Evolutionary conservation across 164 flowering plant species (phyloP), one percentile per base, ranked within the genome.

Genomic region (Taxillus chinensis): DNA sequence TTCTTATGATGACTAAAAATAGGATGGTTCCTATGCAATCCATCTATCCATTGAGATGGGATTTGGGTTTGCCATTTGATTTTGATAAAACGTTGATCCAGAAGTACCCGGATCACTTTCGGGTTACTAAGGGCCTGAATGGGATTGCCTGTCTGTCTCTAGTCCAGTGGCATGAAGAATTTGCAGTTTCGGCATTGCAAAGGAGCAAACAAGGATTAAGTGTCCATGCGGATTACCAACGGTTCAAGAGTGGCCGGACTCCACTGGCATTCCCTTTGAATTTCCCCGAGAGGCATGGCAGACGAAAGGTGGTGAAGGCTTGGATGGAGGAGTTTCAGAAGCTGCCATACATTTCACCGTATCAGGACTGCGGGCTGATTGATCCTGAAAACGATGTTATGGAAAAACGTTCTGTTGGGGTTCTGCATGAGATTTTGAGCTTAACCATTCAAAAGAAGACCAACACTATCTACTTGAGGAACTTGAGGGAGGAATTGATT

Each of bases 281-380:
- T 62, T 93, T 88, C 66, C 98, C 98, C 0, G 75, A 83, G 66
- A 89, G 96, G 15, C 90, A 88, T 67, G 96, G 96, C 3, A 83
- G 61, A 10, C 89, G 85, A 64, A 90, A 79, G 73, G 86, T 86
- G 82, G 97, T 90, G 53, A 82, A 62, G 66, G 84, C 87, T 42
- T 93, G 98, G 97, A 90, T 93, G 98, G 89, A 84, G 42, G 96
- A 89, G 71, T 93, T 90, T 76, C 90, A 93, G 64, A 86, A 83
- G 73, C 70, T 93, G 55, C 96, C 98, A 1, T 90, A 93, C 71
- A 82, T 90, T 65, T 93, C 98, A 0, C 96, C 97, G 0, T 93
- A 93, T 71, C 97, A 88, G 70, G 92, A 88, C 66, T 83, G 83
- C 2, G 67, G 73, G 10, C 70, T 75, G 16, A 80, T 93, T 55